Conservation (phyloP, 768 basidiomycete genomes). For the Hericium rajendrae region DNA sequence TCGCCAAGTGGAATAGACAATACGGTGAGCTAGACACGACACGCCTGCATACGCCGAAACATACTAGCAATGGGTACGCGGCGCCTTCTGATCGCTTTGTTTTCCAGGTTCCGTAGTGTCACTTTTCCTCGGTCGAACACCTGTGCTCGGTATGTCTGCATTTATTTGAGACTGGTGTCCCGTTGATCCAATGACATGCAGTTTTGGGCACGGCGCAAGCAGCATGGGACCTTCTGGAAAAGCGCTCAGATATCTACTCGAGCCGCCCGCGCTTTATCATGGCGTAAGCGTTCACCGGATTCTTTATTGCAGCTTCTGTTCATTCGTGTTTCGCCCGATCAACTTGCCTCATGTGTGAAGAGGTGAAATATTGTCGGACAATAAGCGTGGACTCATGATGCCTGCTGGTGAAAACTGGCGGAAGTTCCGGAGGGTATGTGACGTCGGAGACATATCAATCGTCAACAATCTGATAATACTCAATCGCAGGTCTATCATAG, state of each 20-base stretch:
- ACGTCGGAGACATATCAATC: neutral
- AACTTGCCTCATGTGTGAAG: constrained; percentile 12
- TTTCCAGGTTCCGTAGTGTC: constrained; percentile 32
- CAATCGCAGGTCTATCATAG: constrained; percentile 30
- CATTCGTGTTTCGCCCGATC: neutral
- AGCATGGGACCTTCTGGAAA: constrained; percentile 39
- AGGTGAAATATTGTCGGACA: constrained; percentile 37
- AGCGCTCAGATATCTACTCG: constrained; percentile 37
- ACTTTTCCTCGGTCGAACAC: constrained; percentile 31
- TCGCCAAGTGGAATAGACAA: constrained; percentile 34
- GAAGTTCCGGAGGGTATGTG: constrained; percentile 34
- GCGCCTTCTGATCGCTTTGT: neutral
- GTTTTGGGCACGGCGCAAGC: constrained; percentile 37
- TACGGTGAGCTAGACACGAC: constrained; percentile 26
- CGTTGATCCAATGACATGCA: constrained; percentile 3
- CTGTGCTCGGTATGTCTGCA: constrained; percentile 28
- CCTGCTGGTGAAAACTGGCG: constrained; percentile 36
- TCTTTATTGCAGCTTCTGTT: constrained; percentile 1
- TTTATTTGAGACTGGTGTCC: neutral
- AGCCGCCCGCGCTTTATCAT: constrained; percentile 38
- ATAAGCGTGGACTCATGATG: constrained; percentile 36
- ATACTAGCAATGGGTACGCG: neutral
- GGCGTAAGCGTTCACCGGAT: constrained; percentile 16
- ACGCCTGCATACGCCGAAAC: too few relatives aligned
- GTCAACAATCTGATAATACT: neutral